Conservation (phyloP, 768 basidiomycete genomes). For the Sporobolomyces pararoseus region DNA sequence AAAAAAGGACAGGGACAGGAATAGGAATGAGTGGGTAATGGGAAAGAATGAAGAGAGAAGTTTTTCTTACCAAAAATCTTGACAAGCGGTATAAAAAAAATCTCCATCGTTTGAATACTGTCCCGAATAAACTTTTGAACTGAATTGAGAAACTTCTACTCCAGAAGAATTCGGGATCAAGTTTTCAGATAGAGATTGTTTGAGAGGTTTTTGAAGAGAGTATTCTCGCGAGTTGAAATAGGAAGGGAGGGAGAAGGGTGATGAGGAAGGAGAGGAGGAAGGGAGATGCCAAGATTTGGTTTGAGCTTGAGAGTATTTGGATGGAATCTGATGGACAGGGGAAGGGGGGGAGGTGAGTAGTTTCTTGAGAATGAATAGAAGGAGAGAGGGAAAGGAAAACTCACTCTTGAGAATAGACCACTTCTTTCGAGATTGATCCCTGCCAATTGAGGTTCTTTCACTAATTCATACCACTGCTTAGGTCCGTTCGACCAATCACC, state of each 20-base stretch:
- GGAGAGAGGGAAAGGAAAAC: slow-evolving; percentile 34
- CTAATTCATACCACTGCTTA: slow-evolving; percentile 34
- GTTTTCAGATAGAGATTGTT: slow-evolving; percentile 16
- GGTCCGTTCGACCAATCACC: slow-evolving; percentile 13
- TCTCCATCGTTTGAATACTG: slow-evolving; percentile 69
- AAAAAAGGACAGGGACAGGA: background rate
- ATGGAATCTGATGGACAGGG: slow-evolving; percentile 57
- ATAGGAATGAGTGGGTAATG: too few species aligned
- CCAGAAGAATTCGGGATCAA: slow-evolving; percentile 75
- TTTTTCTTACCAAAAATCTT: slow-evolving; percentile 63
- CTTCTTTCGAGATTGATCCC: slow-evolving; percentile 66
- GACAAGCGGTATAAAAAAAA: slow-evolving; percentile 65
- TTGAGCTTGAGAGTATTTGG: slow-evolving; percentile 54
- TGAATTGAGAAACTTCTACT: slow-evolving; percentile 68
- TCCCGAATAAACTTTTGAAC: slow-evolving; percentile 63
- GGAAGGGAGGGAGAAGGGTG: background rate
- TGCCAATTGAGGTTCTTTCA: slow-evolving; percentile 42
- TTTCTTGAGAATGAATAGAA: background rate
- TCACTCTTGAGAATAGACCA: slow-evolving; percentile 74
- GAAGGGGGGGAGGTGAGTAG: slow-evolving; percentile 40
- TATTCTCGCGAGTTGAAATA: background rate
- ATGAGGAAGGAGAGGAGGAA: background rate
- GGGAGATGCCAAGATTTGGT: background rate
- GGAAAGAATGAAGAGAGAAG: background rate
- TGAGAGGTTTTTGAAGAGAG: too few species aligned